Base-by-base conservation (phyloP, 2,329 filamentous ascomycete species). In the Scedosporium dehoogii region DNA sequence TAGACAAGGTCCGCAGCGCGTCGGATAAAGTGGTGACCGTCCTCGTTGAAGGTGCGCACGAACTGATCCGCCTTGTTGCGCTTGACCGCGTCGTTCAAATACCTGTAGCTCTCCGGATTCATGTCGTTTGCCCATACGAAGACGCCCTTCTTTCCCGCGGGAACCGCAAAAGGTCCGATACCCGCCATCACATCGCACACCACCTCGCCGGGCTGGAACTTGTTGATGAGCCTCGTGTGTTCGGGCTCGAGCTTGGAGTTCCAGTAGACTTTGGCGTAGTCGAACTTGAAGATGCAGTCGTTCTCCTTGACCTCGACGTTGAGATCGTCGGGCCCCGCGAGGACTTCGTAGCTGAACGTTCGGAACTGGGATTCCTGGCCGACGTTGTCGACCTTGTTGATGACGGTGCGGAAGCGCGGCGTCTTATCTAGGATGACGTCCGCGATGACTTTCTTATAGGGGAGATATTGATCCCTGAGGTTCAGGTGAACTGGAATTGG, bases 261-360 rank as follows among this genome's bases (percentile, higher is more conserved):
- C 93, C 93, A 99, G 80, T 99, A 99, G 3, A 99, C 94, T 68
- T 96, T 96, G 65, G 89, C 85, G 74, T 96, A 99, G 78, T 99
- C 90, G 74, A 99, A 97, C 62, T 81, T 81, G 77, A 96, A 99
- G n/a, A 81, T 78, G 76, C 94, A 97, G 64, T 86, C 84, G 69
- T 90, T 88, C 75, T 97, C 92, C 66, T 84, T 85, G 60, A 94
- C 83, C 65, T 90, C 85, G 62, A 99, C 94, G 61, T 92, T 86
- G 73, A 97, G 79, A 70, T 97, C 87, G 68, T 91, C 85, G 0
- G 85, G 83, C 0, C 94, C 94, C 1, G 86, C 87, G 0, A 99
- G 83, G 14, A 97, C 83, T 76, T 99, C 94, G 76, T 96, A 97
- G 38, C 83, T 82, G 74, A 99, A 97, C 0, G 94, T 97, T 60